Base-by-base conservation (phyloP, 2,329 filamentous ascomycete species). In the Pleurostoma richardsiae region DNA sequence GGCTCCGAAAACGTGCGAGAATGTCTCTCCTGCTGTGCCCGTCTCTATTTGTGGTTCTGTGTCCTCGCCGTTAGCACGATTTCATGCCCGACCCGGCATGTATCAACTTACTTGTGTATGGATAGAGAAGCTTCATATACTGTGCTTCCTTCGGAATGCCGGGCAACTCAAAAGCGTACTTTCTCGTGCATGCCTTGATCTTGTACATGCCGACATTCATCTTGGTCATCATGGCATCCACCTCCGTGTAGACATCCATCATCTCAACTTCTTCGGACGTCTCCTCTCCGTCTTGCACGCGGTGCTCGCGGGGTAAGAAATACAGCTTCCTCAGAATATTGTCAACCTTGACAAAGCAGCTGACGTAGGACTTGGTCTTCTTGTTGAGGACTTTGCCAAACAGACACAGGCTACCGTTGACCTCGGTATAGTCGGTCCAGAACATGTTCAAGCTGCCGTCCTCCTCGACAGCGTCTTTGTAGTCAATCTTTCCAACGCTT, bases 321-420 rank as follows among this genome's bases (percentile, higher is more conserved):
- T 85, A 99, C 0, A 99, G 76, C 61, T 95, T 97, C 49, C 94
- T 82, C 45, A 95, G 67, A 49, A 99, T 88, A 56, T 96, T 96
- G 72, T 99, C 91, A 26, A 99, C 75, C 66, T 97, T 97, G 64
- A 96, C 80, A 59, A 99, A 97, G 59, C 90, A 95, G 68, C 94
- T 99, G 49, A 90, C 86, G 61, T 88, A 91, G 40, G 75, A 74
- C 44, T 80, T 83, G 2, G 82, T 88, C 58, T 83, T 86, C 66
- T 91, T 96, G 70, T 96, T 90, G 58, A 90, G 83, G 28, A 96
- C 92, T 63, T 99, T 99, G 53, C 94, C 94, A 61, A 99, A 97
- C 8, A 99, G 77, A 64, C 90, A 97, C 7, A 99, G 73, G 56
- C 85, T 94, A 49, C 92, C 92, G 58, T 91, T 90, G 62, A 96